Evolutionary conservation across 2,329 filamentous ascomycete genomes (phyloP), one percentile per base, ranked within the genome.

Genomic region (Aspergillus neotritici): DNA sequence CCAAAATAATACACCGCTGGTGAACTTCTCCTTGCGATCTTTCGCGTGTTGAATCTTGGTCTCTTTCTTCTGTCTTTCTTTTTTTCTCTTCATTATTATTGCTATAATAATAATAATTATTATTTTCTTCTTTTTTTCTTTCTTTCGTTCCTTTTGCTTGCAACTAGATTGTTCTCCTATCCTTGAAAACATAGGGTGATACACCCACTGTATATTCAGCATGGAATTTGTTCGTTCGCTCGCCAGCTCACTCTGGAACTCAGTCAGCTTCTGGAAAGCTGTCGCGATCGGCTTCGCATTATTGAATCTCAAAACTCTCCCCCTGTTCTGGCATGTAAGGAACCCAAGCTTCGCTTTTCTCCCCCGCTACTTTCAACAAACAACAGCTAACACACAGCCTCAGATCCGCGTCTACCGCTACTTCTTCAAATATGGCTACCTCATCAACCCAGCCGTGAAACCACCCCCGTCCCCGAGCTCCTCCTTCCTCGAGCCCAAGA

Each of bases 401-500:
- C 49, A 82, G 77, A 70, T 74, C 43, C 78, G 79, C 46, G 70
- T 83, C 49, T 76, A 77, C 63, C 75, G 76, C 58, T 69, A 73
- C 53, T 74, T 81, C 62, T 62, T 76, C 53, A 67, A 69, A 48
- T 74, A 80, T 61, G 65, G 73, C 49, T 59, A 75, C 47, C 56
- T 75, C 43, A 71, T 47, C 16, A 72, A 52, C 69, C 70, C 40
- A 5, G 44, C 50, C 31, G 41, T 46, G 9, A 63, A 68, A 35
- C 69, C 69, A 47, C 60, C 62, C 25, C 72, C 77, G 46, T 67
- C 68, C 45, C 54, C 29, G 12, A 54, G 44, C 29, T 55, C 57
- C 12, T 53, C 56, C 41, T 77, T 90, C 52, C 89, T 89, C 71
- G 76, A 80, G 35, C 83, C 84, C 33, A 67, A 85, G 32, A 81